Evolutionary conservation across 306 rosid species (phyloP), one percentile per base, ranked within the genome.

Genomic region (Ochetophila trinervis): DNA sequence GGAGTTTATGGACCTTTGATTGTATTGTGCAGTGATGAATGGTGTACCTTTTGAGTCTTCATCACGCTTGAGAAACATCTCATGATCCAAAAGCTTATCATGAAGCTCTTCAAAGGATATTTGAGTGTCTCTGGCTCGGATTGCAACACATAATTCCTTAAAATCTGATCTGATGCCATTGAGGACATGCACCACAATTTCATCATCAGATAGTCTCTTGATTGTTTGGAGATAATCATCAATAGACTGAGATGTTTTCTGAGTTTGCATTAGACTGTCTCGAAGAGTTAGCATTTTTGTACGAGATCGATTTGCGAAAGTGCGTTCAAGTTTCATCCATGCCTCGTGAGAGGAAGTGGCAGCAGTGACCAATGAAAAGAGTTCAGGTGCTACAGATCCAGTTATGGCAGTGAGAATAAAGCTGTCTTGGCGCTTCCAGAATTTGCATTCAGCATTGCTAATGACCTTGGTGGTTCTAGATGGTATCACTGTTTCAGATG

Each of bases 41-140:
- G 44, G 20, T 1, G 3, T 3, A 1, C 1, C 5, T 10, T 10
- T 13, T 4, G 1, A 27, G 20, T 4, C 14, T 2, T 24, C 36
- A 2, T 56, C 61, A 1, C 44, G 8, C 14, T 58, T 58, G 4
- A 58, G 44, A 1, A 8, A 5, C 5, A 16, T 16, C 15, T 58
- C 63, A 5, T 27, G 44, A 27, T 27, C 19, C 2, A 13, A 9
- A 5, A 58, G 44, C 34, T 58, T 58, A 3, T 58, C 63, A 58
- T 58, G 63, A 11, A 58, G 44, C 34, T 58, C 63, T 8, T 58
- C 63, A 58, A 58, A 58, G 3, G 63, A 20, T 3, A 56, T 56
- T 3, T 35, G 3, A n/a, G 34, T 22, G 1, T 23, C 61, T 56
- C 61, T 56, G 19, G 63, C 44, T 0, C 19, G 63, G 1, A 58